Percentiles rank a stretch among this genome's conserved stretches.
phyloP scores from a whole-genome alignment of 495 filamentous ascomycete species.

The Trichoderma parareesei region DNA sequence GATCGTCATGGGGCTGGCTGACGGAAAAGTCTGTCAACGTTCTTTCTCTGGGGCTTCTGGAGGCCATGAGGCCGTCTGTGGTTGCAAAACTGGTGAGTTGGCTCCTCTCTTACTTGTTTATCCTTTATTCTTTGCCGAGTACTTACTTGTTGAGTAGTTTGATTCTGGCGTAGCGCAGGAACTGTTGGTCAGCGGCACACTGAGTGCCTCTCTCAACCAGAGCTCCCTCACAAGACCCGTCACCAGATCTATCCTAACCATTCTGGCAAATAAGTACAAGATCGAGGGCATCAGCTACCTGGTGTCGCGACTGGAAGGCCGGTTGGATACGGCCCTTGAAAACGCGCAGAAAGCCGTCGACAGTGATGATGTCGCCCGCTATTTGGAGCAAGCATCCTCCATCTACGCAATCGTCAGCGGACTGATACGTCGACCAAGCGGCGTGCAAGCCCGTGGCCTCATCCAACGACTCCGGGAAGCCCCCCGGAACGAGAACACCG shows the following conservation, averaged over 20 bases:
- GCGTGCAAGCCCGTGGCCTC: neutral
- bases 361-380: neutral
- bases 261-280: slow-evolving; percentile 31
- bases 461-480: slow-evolving; percentile 14
- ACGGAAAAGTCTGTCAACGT: slow-evolving; percentile 13
- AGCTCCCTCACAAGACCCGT: slow-evolving; percentile 7
- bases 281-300: slow-evolving; percentile 18
- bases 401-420: slow-evolving; percentile 7
- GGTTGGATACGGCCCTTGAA: slow-evolving; percentile 11
- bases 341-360: slow-evolving; percentile 11
- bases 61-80: slow-evolving; percentile 33
- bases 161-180: slow-evolving; percentile 12
- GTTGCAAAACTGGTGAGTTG: slow-evolving; percentile 28
- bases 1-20: slow-evolving; percentile 1
- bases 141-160: slow-evolving; percentile 15
- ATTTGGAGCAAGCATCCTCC: slow-evolving; percentile 14
- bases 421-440: slow-evolving; percentile 6
- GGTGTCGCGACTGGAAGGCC: slow-evolving; percentile 19
- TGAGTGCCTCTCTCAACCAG: neutral
- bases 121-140: neutral
- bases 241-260: slow-evolving; percentile 21
- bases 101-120: neutral
- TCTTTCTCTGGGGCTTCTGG: slow-evolving; percentile 34
- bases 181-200: slow-evolving; percentile 4
- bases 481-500: slow-evolving; percentile 15